Evolutionary conservation across 2,329 filamentous ascomycete genomes (phyloP), one percentile per base, ranked within the genome.

Genomic region (Celoporthe dispersa): DNA sequence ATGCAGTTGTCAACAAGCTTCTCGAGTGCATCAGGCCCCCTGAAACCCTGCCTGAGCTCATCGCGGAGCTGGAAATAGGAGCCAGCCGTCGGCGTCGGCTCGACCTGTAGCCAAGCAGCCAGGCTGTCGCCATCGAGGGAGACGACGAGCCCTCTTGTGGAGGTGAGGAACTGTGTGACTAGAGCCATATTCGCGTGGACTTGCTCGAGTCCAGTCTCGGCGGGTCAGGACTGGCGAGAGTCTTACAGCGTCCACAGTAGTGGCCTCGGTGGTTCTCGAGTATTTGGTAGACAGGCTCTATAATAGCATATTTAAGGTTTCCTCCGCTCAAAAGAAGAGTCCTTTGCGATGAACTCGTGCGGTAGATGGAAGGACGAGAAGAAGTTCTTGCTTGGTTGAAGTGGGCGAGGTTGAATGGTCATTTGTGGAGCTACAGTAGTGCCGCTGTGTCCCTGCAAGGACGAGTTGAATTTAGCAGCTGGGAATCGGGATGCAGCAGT

Each of bases 61-160:
- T 81, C 79, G 37, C 89, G 88, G 75, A 97, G 89, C 69, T 88
- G 82, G 73, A 86, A 84, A 79, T 96, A 96, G 37, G 68, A 59
- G 31, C 67, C 65, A 67, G 90, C 85, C 22, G 88, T 83, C 2
- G 88, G 84, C 37, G 93, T 86, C 6, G 92, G 92, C 77, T 95
- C 92, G 73, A 96, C 90, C 72, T 90, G 86, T 19, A 97, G 85
- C 84, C 89, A 94, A 70, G 89, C 84, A 72, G 91, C 86, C 19
- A 97, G 85, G 72, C 86, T 84, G 41, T 83, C 81, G 71, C 91
- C 92, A 79, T 94, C 86, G 71, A 90, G 88, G 28, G 81, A 80
- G 67, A 86, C 85, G 64, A 94, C 84, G 69, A 91, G 86, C 28
- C 82, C 81, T 66, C 87, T 86, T 68, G 95, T 86, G 68, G 88